These are phyloP conservation scores for Sugiyamaella xylanicola DNA, from an alignment of 1,139 yeast species.

Conservation along the genomic window DNA sequence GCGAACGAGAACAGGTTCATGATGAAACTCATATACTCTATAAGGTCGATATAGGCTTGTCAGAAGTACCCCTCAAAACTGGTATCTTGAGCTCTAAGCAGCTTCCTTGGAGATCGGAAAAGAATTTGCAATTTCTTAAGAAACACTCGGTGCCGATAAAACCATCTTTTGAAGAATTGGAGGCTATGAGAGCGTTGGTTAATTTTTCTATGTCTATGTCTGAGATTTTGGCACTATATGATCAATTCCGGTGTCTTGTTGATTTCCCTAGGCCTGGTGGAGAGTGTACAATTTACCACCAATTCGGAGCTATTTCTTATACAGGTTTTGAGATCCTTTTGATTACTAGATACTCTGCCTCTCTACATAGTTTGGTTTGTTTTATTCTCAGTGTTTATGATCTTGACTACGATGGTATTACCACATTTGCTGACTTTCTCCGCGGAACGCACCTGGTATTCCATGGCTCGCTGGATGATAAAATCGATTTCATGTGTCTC, in stretches of 20 bases:
- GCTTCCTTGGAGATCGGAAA: slow-evolving; percentile 29
- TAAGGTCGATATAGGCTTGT: too few relatives aligned
- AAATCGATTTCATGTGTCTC: slow-evolving; percentile 1
- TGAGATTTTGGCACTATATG: slow-evolving; percentile 35
- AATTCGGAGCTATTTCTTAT: slow-evolving; percentile 15
- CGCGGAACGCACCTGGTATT: slow-evolving; percentile 22
- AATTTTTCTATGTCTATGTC: slow-evolving; percentile 30
- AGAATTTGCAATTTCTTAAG: slow-evolving; percentile 18
- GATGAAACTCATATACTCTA: slow-evolving; percentile 29
- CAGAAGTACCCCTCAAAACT: too few relatives aligned
- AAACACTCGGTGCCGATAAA: slow-evolving; percentile 2
- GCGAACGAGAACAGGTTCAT: slow-evolving; percentile 32
- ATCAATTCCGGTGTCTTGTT: slow-evolving; percentile 33
- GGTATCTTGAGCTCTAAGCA: slow-evolving; percentile 13
- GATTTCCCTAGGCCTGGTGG: slow-evolving; percentile 20
- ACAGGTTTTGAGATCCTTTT: slow-evolving; percentile 5
- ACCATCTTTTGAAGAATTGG: slow-evolving; percentile 22
- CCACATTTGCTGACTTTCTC: slow-evolving; percentile 32
- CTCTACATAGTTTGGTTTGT: slow-evolving; percentile 1
- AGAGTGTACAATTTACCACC: not conserved
- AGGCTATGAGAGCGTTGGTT: slow-evolving; percentile 6
- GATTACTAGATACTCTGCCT: slow-evolving; percentile 11
- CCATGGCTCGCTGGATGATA: slow-evolving; percentile 10
- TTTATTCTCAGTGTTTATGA: slow-evolving; percentile 32
- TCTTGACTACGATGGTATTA: slow-evolving; percentile 28